Evolutionary conservation across 306 rosid species (phyloP), one percentile per base, ranked within the genome.

Genomic region (Glycine latifolia): DNA sequence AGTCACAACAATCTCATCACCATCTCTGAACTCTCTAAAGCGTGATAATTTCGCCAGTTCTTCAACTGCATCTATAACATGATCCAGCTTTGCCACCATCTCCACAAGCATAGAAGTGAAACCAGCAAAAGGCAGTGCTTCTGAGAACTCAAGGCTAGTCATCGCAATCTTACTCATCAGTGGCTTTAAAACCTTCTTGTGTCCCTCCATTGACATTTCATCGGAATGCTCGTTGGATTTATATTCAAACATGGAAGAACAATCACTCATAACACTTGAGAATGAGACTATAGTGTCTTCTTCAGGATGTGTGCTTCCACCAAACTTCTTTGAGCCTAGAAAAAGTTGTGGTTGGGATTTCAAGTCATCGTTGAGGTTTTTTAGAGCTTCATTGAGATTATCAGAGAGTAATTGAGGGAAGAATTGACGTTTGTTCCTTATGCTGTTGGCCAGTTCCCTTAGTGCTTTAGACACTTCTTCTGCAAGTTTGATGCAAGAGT

Each of bases 61-160:
- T 48, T 92, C 94, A 17, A 94, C 93, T 85, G 87, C 91, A 67
- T 86, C 90, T 5, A 94, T 89, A 15, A 94, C 88, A 81, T 53
- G 59, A 52, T 92, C 98, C 10, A 94, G 89, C 85, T 91, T 92
- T 43, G 98, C 97, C 54, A 91, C 98, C 49, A 87, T 86, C 89
- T 94, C 98, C 73, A 92, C 91, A 9, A 94, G 86, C 86, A 91
- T 58, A 13, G 97, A 90, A 60, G 97, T 89, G 74, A 94, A 92
- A 48, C 97, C 94, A 50, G 97, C 97, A 81, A 94, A 85, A 0
- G 98, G 98, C 17, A 92, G 83, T 71, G 93, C 97, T 59, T 94
- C 97, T 16, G 97, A 92, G 86, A 94, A 92, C 67, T 91, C 92
- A 6, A 94, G 86, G 90, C 91, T 81, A 17, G 88, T 90, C 77